Percentiles rank a stretch among this genome's conserved stretches.
Evolutionary conservation across 306 rosid genomes (phyloP).

Genomic region (Cajanus cajan): DNA sequence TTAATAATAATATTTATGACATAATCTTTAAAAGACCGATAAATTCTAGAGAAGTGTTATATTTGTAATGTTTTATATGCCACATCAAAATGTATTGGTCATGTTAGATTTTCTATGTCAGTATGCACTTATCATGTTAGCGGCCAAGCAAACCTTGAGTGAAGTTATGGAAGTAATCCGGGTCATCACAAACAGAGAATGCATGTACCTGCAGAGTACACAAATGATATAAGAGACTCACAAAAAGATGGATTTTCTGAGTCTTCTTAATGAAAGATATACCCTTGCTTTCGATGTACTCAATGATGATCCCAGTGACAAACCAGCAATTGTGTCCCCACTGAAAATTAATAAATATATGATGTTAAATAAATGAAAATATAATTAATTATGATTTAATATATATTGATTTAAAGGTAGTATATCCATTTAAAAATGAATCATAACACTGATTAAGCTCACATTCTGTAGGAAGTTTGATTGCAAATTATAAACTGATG

Average conservation of each 20-base stretch:
- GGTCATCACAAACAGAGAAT: slow-evolving; percentile 83
- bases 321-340: slow-evolving; percentile 92
- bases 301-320: slow-evolving; percentile 73
- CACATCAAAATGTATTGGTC: too few species aligned
- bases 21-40: too few species aligned
- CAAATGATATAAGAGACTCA: slow-evolving; percentile 4
- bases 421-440: background rate
- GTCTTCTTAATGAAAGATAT: slow-evolving; percentile 31
- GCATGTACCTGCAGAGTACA: slow-evolving; percentile 69
- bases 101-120: too few species aligned
- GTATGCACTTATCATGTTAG: too few species aligned
- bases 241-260: slow-evolving; percentile 17
- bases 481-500: background rate
- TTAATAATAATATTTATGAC: too few species aligned
- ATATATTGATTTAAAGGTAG: background rate
- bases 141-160: slow-evolving; percentile 86
- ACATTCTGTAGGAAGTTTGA: slow-evolving; percentile 4
- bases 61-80: too few species aligned
- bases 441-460: slow-evolving; percentile 6
- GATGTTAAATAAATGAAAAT: slow-evolving; percentile 22
- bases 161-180: slow-evolving; percentile 75
- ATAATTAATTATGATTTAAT: background rate
- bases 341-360: slow-evolving; percentile 43
- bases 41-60: too few species aligned
- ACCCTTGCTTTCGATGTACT: slow-evolving; percentile 89